A percentile compares a stretch with the other conserved stretches of the same genome.
phyloP scores from a whole-genome alignment of 2,329 filamentous ascomycete species.

The Emergomyces pasteurianus region DNA sequence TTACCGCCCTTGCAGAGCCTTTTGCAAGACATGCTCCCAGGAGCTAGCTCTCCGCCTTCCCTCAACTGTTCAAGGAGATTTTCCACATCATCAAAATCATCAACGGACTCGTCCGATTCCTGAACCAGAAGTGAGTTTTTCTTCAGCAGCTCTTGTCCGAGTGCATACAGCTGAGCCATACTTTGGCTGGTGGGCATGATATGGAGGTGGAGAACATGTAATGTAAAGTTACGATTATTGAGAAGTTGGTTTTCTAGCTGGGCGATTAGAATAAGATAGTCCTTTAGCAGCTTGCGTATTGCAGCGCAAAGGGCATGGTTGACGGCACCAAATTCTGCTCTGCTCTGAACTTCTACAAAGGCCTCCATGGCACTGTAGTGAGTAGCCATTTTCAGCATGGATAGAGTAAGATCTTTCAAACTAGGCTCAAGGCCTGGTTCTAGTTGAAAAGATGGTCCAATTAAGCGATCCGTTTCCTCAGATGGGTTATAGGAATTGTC shows the following conservation, averaged over 20 bases:
- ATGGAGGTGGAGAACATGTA: conserved; percentile 87
- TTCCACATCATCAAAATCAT: conserved; percentile 75
- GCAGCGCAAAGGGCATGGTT: conserved; percentile 95
- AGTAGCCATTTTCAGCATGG: conserved; percentile 88
- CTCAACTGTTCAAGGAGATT: conserved; percentile 83
- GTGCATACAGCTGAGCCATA: conserved; percentile 76
- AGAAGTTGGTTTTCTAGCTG: conserved; percentile 90
- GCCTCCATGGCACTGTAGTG: conserved; percentile 85
- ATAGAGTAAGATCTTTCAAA: conserved; percentile 70
- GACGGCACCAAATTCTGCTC: conserved; percentile 84
- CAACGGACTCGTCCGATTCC: conserved; percentile 57
- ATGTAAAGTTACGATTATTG: conserved; percentile 75
- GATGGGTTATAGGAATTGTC: conserved; percentile 68
- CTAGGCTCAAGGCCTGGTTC: conserved; percentile 80
- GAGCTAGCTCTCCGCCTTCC: conserved; percentile 71
- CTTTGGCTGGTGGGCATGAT: conserved; percentile 83
- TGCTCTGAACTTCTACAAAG: conserved; percentile 88
- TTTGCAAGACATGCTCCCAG: conserved; percentile 68
- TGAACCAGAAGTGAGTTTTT: conserved; percentile 73
- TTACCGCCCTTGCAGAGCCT: conserved; percentile 96
- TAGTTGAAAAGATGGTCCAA: conserved; percentile 70
- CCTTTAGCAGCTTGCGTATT: conserved; percentile 79
- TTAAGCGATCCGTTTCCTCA: conserved; percentile 74
- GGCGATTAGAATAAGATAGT: conserved; percentile 84
- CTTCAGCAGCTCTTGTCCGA: conserved; percentile 78